A percentile compares a stretch with the other conserved stretches of the same genome.
phyloP scores from a whole-genome alignment of 352 stramenopile genomes.

The Aphanomyces stellatus region DNA sequence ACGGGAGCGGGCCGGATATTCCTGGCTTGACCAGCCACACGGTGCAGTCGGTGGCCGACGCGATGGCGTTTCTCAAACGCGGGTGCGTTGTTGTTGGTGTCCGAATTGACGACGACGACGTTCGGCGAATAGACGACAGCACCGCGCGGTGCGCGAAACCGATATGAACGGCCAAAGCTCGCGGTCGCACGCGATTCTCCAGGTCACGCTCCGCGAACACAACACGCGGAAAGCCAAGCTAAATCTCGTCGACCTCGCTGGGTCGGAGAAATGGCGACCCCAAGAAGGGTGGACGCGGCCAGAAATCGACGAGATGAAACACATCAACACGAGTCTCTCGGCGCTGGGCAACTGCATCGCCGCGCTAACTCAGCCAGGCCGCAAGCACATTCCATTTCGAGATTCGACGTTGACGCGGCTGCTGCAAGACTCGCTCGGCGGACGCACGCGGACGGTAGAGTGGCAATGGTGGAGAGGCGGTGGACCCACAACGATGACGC shows the following conservation, averaged over 20 bases:
- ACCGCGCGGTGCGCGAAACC: constrained; percentile 50
- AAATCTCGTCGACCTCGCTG: constrained; percentile 70
- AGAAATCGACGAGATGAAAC: constrained; percentile 49
- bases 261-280: constrained; percentile 80
- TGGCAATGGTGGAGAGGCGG: not conserved
- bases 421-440: constrained; percentile 71
- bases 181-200: constrained; percentile 86
- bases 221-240: constrained; percentile 6
- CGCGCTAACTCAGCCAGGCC: constrained; percentile 53
- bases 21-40: constrained; percentile 48
- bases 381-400: constrained; percentile 86
- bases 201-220: constrained; percentile 81
- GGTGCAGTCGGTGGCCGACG: constrained; percentile 39
- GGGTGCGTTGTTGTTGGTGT: constrained; percentile 32
- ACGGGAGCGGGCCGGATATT: constrained; percentile 73
- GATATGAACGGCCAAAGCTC: constrained; percentile 69
- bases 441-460: constrained; percentile 80
- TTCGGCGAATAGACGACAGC: constrained; percentile 12
- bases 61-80: constrained; percentile 32
- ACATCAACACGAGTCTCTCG: constrained; percentile 86
- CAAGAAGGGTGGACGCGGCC: constrained; percentile 5
- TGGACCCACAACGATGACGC: not conserved
- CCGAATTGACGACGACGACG: not conserved
- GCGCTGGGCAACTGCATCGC: constrained; percentile 87
- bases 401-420: constrained; percentile 83